Evolutionary conservation across 2,329 filamentous ascomycete species (phyloP).

Genomic region (Sporothrix variecibatus): DNA sequence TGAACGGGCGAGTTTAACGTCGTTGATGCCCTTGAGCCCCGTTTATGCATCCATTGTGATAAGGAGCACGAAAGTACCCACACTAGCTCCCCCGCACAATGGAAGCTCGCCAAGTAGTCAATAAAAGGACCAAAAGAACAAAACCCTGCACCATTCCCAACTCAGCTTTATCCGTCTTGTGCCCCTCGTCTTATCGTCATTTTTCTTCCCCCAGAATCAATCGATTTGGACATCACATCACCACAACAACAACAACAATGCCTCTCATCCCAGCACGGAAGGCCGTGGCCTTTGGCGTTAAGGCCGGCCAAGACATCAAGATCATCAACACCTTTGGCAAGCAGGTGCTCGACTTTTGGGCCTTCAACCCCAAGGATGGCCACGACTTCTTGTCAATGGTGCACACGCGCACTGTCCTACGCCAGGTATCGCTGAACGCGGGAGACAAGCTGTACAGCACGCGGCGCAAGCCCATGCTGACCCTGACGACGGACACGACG

Average conservation of each 20-base stretch:
- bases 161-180: neutral
- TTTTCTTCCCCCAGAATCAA: neutral
- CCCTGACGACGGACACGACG: slow-evolving; percentile 42
- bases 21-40: neutral
- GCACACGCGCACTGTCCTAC: slow-evolving; percentile 41
- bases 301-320: slow-evolving; percentile 44
- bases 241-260: slow-evolving; percentile 24
- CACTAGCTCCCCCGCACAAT: neutral
- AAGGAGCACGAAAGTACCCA: neutral
- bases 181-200: neutral
- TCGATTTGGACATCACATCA: neutral
- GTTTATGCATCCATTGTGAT: neutral
- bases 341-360: slow-evolving; percentile 54
- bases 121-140: neutral
- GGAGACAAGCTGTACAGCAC: slow-evolving; percentile 43
- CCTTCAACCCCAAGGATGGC: slow-evolving; percentile 43
- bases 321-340: slow-evolving; percentile 51
- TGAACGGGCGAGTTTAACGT: neutral
- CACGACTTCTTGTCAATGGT: slow-evolving; percentile 43
- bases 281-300: slow-evolving; percentile 43
- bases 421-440: slow-evolving; percentile 35
- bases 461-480: slow-evolving; percentile 41
- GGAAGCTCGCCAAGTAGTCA: neutral
- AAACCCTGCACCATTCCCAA: neutral
- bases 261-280: slow-evolving; percentile 45